These are phyloP conservation scores for Coriaria nepalensis DNA, from an alignment of 306 rosid species.

Conservation along the genomic window DNA sequence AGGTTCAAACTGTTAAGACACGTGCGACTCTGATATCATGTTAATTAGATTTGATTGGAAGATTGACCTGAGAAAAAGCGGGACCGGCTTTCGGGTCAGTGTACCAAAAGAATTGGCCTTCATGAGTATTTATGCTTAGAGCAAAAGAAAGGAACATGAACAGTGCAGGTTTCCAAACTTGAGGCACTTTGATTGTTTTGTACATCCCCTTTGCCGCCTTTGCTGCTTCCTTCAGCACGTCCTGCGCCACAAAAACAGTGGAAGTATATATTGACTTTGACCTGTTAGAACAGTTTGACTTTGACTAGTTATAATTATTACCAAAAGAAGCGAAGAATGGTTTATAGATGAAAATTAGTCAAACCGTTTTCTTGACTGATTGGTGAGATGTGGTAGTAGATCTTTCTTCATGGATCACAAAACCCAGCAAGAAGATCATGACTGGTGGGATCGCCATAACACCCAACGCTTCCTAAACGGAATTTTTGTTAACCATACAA, in stretches of 20 bases:
- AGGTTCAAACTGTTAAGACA: not conserved
- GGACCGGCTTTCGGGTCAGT: constrained; percentile 72
- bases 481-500: not conserved
- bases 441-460: constrained; percentile 54
- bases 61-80: constrained; percentile 59
- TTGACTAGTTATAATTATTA: not conserved
- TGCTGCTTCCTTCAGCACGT: constrained; percentile 32
- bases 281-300: too few species aligned
- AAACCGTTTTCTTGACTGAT: constrained; percentile 32
- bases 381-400: constrained; percentile 13
- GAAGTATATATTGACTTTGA: too few species aligned
- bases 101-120: constrained; percentile 78
- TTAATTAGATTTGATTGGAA: too few species aligned
- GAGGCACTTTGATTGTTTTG: constrained; percentile 44
- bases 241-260: not conserved
- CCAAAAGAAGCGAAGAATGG: not conserved
- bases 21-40: too few species aligned
- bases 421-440: constrained; percentile 41
- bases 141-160: constrained; percentile 54
- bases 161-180: constrained; percentile 70
- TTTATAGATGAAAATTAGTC: not conserved
- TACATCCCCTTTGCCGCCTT: constrained; percentile 32
- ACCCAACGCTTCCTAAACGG: constrained; percentile 43
- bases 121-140: constrained; percentile 48
- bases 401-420: constrained; percentile 40